phyloP scores from a whole-genome alignment of 2,329 filamentous ascomycete species.

The Cryphonectria carpinicola region DNA sequence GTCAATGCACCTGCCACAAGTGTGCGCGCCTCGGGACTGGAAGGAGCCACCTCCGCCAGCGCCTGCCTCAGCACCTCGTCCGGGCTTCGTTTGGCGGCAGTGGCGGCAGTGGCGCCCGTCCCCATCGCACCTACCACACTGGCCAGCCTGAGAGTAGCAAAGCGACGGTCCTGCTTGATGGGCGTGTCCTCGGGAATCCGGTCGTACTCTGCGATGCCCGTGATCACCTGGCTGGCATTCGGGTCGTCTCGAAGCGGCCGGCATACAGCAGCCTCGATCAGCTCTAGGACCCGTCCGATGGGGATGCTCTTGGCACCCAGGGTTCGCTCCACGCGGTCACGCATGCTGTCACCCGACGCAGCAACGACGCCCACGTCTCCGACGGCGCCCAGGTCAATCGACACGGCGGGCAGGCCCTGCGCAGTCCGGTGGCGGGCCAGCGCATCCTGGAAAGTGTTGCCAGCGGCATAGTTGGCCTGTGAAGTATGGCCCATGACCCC shows the following conservation, averaged over 20 bases:
- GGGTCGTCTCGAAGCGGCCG: neutral
- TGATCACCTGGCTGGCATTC: neutral
- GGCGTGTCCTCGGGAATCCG: neutral
- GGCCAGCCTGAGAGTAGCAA: slow-evolving; percentile 8
- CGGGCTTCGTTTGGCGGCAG: neutral
- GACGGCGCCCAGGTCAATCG: slow-evolving; percentile 34
- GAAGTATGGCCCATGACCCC: neutral
- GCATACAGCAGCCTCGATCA: neutral
- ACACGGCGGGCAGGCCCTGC: slow-evolving; percentile 31
- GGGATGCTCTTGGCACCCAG: neutral
- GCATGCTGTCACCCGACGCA: slow-evolving; percentile 18
- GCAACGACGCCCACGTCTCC: slow-evolving; percentile 31
- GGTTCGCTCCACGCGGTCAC: neutral
- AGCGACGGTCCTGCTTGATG: slow-evolving; percentile 1
- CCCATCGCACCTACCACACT: neutral
- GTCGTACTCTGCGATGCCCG: neutral
- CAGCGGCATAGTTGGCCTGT: slow-evolving; percentile 44
- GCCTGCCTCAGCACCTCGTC: slow-evolving; percentile 2
- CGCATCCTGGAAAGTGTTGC: slow-evolving; percentile 54
- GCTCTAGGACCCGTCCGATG: neutral
- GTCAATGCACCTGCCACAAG: slow-evolving; percentile 29
- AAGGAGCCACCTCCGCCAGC: neutral
- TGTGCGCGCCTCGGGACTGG: slow-evolving; percentile 20
- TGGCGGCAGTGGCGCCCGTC: neutral
- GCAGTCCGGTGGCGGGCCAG: slow-evolving; percentile 40